Base-by-base conservation (phyloP, 371 early-diverging fungal genomes). In the Coemansia sp. region DNA sequence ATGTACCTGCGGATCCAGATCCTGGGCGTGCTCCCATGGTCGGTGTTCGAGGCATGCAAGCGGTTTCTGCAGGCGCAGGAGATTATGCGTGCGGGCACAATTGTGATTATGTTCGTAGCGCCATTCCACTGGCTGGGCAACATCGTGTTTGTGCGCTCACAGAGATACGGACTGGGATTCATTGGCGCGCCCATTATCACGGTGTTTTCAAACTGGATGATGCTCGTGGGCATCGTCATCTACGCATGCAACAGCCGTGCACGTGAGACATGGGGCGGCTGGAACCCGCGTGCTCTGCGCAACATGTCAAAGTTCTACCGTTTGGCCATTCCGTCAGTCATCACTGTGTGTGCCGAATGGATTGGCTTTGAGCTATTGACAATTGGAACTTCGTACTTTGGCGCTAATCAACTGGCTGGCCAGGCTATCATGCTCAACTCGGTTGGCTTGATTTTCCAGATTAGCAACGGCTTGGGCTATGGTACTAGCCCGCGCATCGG, bases 161-260 rank as follows among this genome's bases (percentile, higher is more conserved):
- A 72, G 44, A 85, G 88, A 4, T 78, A 86, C 24, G 73, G 82
- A 1, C 67, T 94, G 29, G 95, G 95, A 6, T 90, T 88, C 63
- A 85, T 89, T 46, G 95, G 97, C 15, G 92, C 94, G 0, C 94
- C 95, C 0, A 68, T 94, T 4, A 94, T 92, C 15, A 89, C 89
- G 0, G 79, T 85, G 11, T 71, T 92, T 41, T 87, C 91, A 9
- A 89, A 91, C 73, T 88, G 86, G 84, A 68, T 89, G 54, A 85
- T 90, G 79, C 78, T 88, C 19, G 8, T 83, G 4, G 62, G 89
- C 9, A 70, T 89, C 1, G 21, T 91, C 5, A 28, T 84, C 12
- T 96, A 94, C 58, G 84, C 88, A 39, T 64, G 75, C 52, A 80
- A 91, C 54, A 83, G 95, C 4, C 75, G 80, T 15, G 95, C 95